Conservation (phyloP, 2,329 filamentous ascomycete species). For the Fusarium sp. region DNA sequence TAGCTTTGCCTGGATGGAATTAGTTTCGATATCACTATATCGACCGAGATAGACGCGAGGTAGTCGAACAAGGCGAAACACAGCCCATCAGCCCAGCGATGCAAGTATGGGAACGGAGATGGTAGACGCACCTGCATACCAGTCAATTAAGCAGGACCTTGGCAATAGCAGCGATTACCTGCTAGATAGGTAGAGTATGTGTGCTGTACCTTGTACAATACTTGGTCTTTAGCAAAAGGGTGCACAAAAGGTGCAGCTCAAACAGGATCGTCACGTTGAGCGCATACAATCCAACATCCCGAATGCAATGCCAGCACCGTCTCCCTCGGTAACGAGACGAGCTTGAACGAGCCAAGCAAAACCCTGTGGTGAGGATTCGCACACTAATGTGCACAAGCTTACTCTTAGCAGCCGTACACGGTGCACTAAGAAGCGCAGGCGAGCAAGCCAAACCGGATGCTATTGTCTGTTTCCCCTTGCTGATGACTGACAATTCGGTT, state of each 20-base stretch:
- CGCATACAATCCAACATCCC: conserved; percentile 16
- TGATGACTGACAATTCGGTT: conserved; percentile 18
- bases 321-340: conserved; percentile 17
- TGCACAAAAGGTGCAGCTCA: conserved; percentile 1
- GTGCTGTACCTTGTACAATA: not conserved
- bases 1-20: conserved; percentile 1
- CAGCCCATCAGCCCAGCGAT: conserved; percentile 12
- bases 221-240: not conserved
- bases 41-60: not conserved
- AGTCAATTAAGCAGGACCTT: conserved; percentile 12
- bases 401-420: not conserved
- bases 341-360: conserved; percentile 14
- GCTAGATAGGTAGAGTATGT: not conserved
- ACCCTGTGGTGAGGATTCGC: conserved; percentile 13
- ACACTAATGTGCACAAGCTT: conserved; percentile 20
- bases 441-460: not conserved
- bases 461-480: conserved; percentile 4
- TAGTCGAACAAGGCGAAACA: conserved; percentile 19
- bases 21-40: conserved; percentile 3
- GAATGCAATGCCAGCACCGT: conserved; percentile 16
- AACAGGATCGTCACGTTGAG: conserved; percentile 15
- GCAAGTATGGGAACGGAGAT: not conserved
- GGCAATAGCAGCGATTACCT: conserved; percentile 5
- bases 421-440: not conserved
- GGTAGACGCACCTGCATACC: conserved; percentile 7